phyloP scores from a whole-genome alignment of 129 eudicot species.

The Centaurea solstitialis region DNA sequence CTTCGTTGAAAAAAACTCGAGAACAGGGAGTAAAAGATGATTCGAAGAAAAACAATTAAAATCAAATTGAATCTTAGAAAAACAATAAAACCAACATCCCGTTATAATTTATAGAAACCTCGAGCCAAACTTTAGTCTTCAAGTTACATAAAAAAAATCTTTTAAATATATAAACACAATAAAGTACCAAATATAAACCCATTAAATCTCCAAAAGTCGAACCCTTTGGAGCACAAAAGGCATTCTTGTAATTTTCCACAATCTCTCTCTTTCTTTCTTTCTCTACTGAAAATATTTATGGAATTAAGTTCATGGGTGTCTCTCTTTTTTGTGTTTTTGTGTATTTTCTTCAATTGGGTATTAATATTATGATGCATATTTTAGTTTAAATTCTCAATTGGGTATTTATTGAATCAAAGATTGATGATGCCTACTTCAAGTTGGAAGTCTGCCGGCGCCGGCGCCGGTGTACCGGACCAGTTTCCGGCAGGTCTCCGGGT shows the following conservation, averaged over 20 bases:
- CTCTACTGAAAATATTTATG: conserved; percentile 2
- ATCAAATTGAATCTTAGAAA: too few relatives aligned
- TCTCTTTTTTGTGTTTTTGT: neutral
- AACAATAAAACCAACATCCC: too few relatives aligned
- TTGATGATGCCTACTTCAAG: conserved; percentile 50
- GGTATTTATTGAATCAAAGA: too few relatives aligned
- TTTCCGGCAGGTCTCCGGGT: conserved; percentile 97
- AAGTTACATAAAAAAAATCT: too few relatives aligned
- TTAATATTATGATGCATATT: neutral
- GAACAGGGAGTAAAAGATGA: too few relatives aligned
- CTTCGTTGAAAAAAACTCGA: too few relatives aligned
- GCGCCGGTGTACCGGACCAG: conserved; percentile 49
- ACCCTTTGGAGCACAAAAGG: conserved; percentile 33
- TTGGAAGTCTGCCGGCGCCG: conserved; percentile 54
- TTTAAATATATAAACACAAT: neutral
- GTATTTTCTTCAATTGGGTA: conserved; percentile 15
- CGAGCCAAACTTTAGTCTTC: too few relatives aligned
- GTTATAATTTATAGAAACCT: too few relatives aligned
- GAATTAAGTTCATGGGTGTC: neutral
- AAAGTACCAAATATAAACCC: neutral
- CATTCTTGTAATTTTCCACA: conserved; percentile 17
- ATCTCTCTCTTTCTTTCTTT: conserved; percentile 16
- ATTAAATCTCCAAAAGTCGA: conserved; percentile 15
- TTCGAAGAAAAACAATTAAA: too few relatives aligned
- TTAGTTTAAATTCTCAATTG: neutral